Evolutionary conservation across 768 basidiomycete genomes (phyloP), one percentile per base, ranked within the genome.

Genomic region (Dioszegia aurantiaca): DNA sequence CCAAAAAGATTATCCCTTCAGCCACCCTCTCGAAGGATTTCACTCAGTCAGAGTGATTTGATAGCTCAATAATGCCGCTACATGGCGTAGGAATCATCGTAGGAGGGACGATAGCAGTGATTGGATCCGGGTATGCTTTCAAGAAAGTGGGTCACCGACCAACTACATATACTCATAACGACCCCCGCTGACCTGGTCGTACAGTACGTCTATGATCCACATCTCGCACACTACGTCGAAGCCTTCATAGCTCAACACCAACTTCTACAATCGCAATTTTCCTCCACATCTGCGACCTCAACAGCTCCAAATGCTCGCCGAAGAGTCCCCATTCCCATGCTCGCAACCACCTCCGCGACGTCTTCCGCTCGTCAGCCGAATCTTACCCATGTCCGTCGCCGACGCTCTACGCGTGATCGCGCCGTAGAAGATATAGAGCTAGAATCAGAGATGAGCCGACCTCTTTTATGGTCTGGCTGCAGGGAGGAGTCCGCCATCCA

Each of bases 131-230:
- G 11, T 69, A 69, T 56, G 70, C 61, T 9, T 67, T 72, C 55
- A 72, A 72, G 45, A 72, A 72, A 61, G 70, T 72, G 31, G 40
- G 69, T n/a, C n/a, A n/a, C n/a, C n/a, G n/a, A n/a, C n/a, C n/a
- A n/a, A n/a, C n/a, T n/a, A n/a, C n/a, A n/a, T n/a, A n/a, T n/a
- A n/a, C n/a, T n/a, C n/a, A n/a, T n/a, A n/a, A n/a, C n/a, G n/a
- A n/a, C n/a, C 39, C 23, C 42, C n/a, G 9, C 12, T 8, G 40
- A 21, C 40, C 17, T n/a, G 21, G 40, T n/a, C 19, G 14, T 47
- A 23, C 30, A 72, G 69, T 71, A 62, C 49, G 44, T 72, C 41
- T 72, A 72, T 52, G 70, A 72, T 36, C 70, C 70, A 1, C 70
- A 72, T 42, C 56, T 72, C 26, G 68, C 67, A 5, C 67, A 63